phyloP scores from a whole-genome alignment of 352 stramenopile genomes.

The Globisporangium alternatum region DNA sequence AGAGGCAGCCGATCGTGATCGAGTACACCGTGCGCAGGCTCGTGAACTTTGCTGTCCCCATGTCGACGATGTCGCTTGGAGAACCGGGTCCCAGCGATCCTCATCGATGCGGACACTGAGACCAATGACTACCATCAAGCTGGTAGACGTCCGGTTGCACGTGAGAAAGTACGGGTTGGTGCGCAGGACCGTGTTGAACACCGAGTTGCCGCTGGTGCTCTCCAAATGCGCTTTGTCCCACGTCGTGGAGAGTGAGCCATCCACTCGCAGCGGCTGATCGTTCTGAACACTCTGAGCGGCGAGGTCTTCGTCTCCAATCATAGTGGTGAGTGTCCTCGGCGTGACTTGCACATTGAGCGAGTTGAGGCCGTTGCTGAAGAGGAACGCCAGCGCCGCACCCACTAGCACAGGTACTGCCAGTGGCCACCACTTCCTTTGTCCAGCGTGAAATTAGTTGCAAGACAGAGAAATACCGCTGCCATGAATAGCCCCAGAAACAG shows the following conservation, averaged over 20 bases:
- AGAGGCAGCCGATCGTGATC: background rate
- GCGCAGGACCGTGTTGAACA: too few species aligned
- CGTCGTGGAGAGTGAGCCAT: background rate
- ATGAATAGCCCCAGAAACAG: too few species aligned
- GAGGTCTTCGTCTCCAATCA: background rate
- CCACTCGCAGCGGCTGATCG: background rate
- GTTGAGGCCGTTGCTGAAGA: conserved; percentile 17
- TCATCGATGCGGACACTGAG: background rate
- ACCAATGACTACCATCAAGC: background rate
- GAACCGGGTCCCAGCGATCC: background rate
- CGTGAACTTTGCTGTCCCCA: background rate
- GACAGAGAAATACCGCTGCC: too few species aligned
- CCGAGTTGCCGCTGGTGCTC: too few species aligned
- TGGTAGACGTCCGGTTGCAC: conserved; percentile 7
- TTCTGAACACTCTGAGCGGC: background rate
- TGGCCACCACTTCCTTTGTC: background rate
- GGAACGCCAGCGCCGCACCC: background rate
- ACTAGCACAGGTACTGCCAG: conserved; percentile 5
- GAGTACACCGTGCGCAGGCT: background rate
- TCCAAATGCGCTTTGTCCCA: too few species aligned
- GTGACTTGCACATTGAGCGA: conserved; percentile 14
- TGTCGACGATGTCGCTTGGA: too few species aligned
- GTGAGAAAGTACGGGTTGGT: too few species aligned
- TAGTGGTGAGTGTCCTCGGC: background rate
- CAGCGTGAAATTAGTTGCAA: background rate